A percentile compares a stretch with the other conserved stretches of the same genome.
Evolutionary conservation across 2,329 filamentous ascomycete species (phyloP).

Genomic region (Aplosporella prunicola): DNA sequence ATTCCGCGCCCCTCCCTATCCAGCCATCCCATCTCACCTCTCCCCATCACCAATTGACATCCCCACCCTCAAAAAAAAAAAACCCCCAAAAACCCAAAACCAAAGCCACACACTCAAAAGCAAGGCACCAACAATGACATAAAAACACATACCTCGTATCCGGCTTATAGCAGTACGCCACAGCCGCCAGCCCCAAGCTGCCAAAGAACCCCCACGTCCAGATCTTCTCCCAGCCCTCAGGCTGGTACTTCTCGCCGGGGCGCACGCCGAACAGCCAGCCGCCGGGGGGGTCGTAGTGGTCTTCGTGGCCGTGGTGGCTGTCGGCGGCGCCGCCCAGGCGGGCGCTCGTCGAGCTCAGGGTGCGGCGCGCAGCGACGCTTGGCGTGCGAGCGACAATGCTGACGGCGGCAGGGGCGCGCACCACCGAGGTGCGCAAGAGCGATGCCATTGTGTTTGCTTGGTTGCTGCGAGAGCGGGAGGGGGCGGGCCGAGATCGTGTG

Average conservation of each 20-base stretch:
- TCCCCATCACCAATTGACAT: not conserved
- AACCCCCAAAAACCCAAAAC: not conserved
- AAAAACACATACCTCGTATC: constrained; percentile 80
- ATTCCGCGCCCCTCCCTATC: not conserved
- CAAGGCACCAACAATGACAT: not conserved
- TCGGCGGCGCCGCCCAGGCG: constrained; percentile 30
- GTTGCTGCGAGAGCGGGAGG: no score
- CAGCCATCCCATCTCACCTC: not conserved
- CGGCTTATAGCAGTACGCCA: constrained; percentile 92
- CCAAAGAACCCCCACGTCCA: constrained; percentile 81
- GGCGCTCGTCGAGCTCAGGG: constrained; percentile 1
- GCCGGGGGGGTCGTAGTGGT: constrained; percentile 78
- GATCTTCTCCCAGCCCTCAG: constrained; percentile 90
- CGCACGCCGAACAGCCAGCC: constrained; percentile 93
- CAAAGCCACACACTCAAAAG: constrained; percentile 9
- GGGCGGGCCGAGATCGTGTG: no score
- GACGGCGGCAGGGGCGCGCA: not conserved
- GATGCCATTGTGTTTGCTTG: no score
- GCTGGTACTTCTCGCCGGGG: constrained; percentile 89
- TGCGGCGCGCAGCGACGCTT: not conserved
- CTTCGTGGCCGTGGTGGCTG: constrained; percentile 49
- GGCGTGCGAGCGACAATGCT: not conserved
- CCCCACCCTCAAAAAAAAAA: not conserved
- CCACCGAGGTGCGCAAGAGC: not conserved
- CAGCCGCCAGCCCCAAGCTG: constrained; percentile 59